These are phyloP conservation scores for Teunomyces cretensis DNA, from an alignment of 805 yeast species.

Conservation along the genomic window DNA sequence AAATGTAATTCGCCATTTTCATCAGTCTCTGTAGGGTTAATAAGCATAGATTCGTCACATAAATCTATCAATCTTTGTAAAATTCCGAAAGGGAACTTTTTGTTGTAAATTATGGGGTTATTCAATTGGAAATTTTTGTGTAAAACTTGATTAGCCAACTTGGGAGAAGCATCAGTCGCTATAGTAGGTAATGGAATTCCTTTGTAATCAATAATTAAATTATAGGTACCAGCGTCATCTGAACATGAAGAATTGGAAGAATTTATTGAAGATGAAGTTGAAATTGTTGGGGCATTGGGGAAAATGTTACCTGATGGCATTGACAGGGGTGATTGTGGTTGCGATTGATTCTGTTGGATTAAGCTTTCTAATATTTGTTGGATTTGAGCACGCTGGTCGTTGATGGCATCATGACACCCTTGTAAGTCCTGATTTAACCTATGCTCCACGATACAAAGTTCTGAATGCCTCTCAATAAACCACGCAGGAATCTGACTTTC, in stretches of 20 bases:
- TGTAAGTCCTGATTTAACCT: slow-evolving; percentile 76
- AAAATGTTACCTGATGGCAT: slow-evolving; percentile 14
- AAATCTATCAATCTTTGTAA: slow-evolving; percentile 57
- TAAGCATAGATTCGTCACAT: slow-evolving; percentile 70
- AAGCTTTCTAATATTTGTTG: slow-evolving; percentile 43
- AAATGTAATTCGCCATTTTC: slow-evolving; percentile 32
- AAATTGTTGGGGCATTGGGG: slow-evolving; percentile 9
- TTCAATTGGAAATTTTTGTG: slow-evolving; percentile 22
- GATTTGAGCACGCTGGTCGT: slow-evolving; percentile 65
- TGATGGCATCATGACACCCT: slow-evolving; percentile 67
- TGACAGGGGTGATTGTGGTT: slow-evolving; percentile 11
- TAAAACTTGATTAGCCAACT: slow-evolving; percentile 17
- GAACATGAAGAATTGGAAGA: slow-evolving; percentile 14
- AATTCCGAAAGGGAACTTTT: slow-evolving; percentile 63
- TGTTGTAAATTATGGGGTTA: slow-evolving; percentile 41
- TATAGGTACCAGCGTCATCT: slow-evolving; percentile 6
- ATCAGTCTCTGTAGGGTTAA: slow-evolving; percentile 56
- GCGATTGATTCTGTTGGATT: slow-evolving; percentile 14
- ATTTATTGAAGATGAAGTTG: slow-evolving; percentile 6
- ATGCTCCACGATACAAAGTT: slow-evolving; percentile 83
- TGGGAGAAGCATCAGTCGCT: slow-evolving; percentile 15
- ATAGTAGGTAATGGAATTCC: slow-evolving; percentile 49
- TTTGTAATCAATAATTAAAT: slow-evolving; percentile 49
- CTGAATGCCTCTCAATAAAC: slow-evolving; percentile 94
- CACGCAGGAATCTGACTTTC: slow-evolving; percentile 90